Conservation (phyloP, 1,284 basidiomycete genomes). For the Pholiota adiposa region DNA sequence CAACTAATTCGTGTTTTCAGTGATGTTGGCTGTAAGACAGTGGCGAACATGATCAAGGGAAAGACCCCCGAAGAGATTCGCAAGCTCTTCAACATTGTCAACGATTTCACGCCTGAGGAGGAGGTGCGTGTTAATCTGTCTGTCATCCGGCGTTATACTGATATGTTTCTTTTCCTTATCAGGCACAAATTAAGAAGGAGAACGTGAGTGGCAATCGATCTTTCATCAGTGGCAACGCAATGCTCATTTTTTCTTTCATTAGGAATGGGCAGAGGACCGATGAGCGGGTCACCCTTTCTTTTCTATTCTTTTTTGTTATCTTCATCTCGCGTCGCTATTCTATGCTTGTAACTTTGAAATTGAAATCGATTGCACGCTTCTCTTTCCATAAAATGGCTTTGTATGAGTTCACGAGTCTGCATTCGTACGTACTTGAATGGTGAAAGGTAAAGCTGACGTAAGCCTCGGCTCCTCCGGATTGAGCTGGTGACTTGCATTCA, state of each 20-base stretch:
- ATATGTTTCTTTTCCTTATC: conserved; percentile 16
- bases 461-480: conserved; percentile 3
- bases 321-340: conserved; percentile 22
- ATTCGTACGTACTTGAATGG: background rate
- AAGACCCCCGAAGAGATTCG: conserved; percentile 97
- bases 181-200: conserved; percentile 99
- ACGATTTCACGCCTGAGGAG: conserved; percentile 99
- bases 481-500: conserved; percentile 3
- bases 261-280: conserved; percentile 92
- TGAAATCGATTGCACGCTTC: conserved; percentile 12
- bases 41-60: conserved; percentile 99
- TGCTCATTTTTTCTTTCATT: conserved; percentile 21
- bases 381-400: background rate
- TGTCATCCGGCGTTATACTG: conserved; percentile 14
- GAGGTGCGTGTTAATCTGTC: conserved; percentile 62
- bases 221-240: conserved; percentile 8
- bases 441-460: conserved; percentile 17
- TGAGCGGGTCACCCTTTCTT: conserved; percentile 41
- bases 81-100: conserved; percentile 96
- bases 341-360: conserved; percentile 23
- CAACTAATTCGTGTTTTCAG: conserved; percentile 43
- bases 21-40: conserved; percentile 99
- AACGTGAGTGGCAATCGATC: conserved; percentile 67
- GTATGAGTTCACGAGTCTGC: background rate
- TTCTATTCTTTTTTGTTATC: conserved; percentile 24